phyloP scores from a whole-genome alignment of 1,284 basidiomycete genomes.

The Puccinia triticina region DNA sequence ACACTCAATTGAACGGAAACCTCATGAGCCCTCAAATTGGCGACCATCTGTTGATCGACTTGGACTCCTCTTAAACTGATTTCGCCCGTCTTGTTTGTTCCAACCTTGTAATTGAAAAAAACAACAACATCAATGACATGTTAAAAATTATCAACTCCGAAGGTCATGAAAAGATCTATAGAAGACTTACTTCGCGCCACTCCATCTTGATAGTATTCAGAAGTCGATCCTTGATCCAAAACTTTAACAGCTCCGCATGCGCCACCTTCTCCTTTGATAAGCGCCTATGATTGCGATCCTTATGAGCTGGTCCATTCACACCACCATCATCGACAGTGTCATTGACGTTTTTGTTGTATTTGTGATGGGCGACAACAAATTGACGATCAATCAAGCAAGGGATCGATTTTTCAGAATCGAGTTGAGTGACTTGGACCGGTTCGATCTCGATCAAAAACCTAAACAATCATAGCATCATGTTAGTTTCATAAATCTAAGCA shows the following conservation, averaged over 20 bases:
- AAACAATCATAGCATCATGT: background rate
- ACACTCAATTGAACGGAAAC: conserved; percentile 9
- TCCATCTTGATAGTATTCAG: conserved; percentile 23
- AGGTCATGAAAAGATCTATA: background rate
- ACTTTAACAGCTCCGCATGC: conserved; percentile 1
- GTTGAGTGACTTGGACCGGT: conserved; percentile 23
- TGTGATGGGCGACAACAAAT: conserved; percentile 16
- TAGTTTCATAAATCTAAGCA: background rate
- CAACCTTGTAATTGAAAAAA: background rate
- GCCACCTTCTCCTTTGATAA: background rate
- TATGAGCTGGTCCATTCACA: background rate
- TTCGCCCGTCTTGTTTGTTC: background rate
- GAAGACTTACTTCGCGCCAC: conserved; percentile 14
- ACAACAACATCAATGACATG: background rate
- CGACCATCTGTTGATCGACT: conserved; percentile 9
- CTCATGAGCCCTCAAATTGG: conserved; percentile 8
- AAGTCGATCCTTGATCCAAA: conserved; percentile 25
- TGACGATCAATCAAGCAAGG: conserved; percentile 41
- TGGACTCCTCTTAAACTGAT: conserved; percentile 16
- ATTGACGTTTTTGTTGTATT: background rate
- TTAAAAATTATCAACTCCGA: background rate
- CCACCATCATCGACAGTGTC: background rate
- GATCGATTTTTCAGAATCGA: conserved; percentile 23
- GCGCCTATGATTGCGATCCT: background rate
- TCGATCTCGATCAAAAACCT: conserved; percentile 37